These are phyloP conservation scores for Huntiella savannae DNA, from an alignment of 2,329 filamentous ascomycete genomes.

Conservation along the genomic window DNA sequence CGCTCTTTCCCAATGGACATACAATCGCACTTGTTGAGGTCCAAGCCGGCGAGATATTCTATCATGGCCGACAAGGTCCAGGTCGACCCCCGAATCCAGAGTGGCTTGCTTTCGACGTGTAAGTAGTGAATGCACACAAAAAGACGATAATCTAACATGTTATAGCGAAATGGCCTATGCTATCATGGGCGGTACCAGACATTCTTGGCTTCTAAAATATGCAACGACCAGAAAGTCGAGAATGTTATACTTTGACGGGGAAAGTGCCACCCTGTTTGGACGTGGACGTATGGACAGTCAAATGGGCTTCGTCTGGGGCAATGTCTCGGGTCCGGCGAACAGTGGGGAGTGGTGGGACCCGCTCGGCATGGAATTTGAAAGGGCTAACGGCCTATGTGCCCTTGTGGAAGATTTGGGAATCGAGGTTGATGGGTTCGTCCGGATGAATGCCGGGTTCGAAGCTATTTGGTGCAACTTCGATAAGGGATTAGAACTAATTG, in stretches of 20 bases:
- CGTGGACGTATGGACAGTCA: conserved; percentile 27
- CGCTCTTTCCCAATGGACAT: conserved; percentile 31
- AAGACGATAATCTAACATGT: conserved; percentile 4
- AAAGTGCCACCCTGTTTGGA: conserved; percentile 28
- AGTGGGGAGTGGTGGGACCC: background rate
- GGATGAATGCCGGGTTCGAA: conserved; percentile 34
- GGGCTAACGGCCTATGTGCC: conserved; percentile 27
- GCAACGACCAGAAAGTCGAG: conserved; percentile 24
- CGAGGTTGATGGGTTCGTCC: conserved; percentile 28
- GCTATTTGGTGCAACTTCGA: conserved; percentile 33
- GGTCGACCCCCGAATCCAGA: conserved; percentile 27
- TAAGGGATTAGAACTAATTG: conserved; percentile 23
- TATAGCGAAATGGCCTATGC: conserved; percentile 31
- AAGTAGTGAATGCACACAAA: conserved; percentile 10
- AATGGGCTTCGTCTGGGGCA: conserved; percentile 30
- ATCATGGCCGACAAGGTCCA: conserved; percentile 27
- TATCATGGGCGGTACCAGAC: conserved; percentile 26
- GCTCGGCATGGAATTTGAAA: conserved; percentile 26
- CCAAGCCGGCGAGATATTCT: conserved; percentile 27
- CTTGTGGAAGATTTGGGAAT: conserved; percentile 24
- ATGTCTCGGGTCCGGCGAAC: conserved; percentile 20
- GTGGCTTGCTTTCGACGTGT: conserved; percentile 32
- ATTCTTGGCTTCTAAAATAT: conserved; percentile 29
- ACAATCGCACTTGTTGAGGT: conserved; percentile 27
- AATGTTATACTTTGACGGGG: conserved; percentile 31